A percentile compares a stretch with the other conserved stretches of the same genome.
Evolutionary conservation across 1,284 basidiomycete genomes (phyloP).

Genomic region (Ganoderma lucidum): DNA sequence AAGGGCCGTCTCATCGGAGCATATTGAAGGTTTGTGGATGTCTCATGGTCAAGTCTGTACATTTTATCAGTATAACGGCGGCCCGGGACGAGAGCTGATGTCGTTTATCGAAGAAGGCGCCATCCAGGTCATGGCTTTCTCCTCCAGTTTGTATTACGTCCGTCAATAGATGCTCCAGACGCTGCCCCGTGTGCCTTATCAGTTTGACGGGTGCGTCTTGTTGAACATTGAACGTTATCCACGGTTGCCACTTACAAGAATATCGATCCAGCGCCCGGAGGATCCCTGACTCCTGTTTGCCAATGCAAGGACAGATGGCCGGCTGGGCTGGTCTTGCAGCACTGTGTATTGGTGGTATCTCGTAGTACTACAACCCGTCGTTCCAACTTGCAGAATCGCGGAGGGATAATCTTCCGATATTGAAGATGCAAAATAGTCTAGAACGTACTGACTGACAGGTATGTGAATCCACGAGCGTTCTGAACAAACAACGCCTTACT

Average conservation of each 20-base stretch:
- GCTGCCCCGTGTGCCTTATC: neutral
- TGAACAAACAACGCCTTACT: neutral
- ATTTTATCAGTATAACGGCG: neutral
- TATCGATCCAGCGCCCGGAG: neutral
- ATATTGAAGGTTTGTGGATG: neutral
- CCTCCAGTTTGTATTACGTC: neutral
- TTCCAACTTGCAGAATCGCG: neutral
- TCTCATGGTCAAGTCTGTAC: neutral
- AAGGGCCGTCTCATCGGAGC: neutral
- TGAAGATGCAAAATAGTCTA: neutral
- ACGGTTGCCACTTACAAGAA: neutral
- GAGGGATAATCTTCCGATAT: neutral
- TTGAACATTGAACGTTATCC: neutral
- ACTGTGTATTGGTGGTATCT: neutral
- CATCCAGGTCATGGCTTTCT: neutral
- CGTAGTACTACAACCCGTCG: neutral
- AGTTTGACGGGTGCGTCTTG: neutral
- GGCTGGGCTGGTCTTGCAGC: neutral
- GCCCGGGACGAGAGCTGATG: neutral
- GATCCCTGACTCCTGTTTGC: neutral
- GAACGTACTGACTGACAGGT: neutral
- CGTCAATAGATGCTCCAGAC: neutral
- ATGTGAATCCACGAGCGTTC: neutral
- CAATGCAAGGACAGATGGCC: neutral
- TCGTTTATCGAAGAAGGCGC: neutral